Evolutionary conservation across 148 eudicot genomes (phyloP), one percentile per base, ranked within the genome.

Genomic region (Suaeda aralocaspica): DNA sequence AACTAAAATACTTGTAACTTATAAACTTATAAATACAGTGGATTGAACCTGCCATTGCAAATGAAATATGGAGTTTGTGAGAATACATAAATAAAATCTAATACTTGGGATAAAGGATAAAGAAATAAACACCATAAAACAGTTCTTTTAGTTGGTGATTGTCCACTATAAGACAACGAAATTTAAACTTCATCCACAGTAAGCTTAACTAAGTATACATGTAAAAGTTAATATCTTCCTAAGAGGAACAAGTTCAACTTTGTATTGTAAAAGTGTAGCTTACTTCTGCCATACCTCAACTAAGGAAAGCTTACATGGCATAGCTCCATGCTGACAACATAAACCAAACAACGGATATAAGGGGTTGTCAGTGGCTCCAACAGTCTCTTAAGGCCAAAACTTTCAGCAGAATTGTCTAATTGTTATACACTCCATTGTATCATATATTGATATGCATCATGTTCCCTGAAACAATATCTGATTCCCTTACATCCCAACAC

Each of bases 41-140:
- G 57, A 25, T 12, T 39, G 26, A 57, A 31, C 73, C 50, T 59
- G 66, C 26, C 57, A 42, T 60, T 25, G 19, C 49, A 46, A 70
- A 59, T 51, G 9, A 58, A 22, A 18, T 22, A 39, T 36, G 48
- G 66, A 0, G 29, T 29, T 11, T 21, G 29, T 62, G 48, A 62
- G 66, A 31, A 59, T 59, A 59, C 7, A 9, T 56, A 13, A 59
- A 13, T 33, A 59, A 31, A 1, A 60, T 2, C 16, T 1, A 33
- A 30, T 33, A n/a, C 64, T 6, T 30, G 24, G 9, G 5, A 26
- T 1, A 12, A 4, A 51, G 26, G 26, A 13, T 56, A 16, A 56
- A 26, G 33, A 25, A 11, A 56, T 36, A 36, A 3, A 8, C 41
- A 36, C 41, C 41, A 36, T 36, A 36, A 3, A 36, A 36, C 8